phyloP scores from a whole-genome alignment of 805 yeast species.

The Tetrapisispora fleetii region DNA sequence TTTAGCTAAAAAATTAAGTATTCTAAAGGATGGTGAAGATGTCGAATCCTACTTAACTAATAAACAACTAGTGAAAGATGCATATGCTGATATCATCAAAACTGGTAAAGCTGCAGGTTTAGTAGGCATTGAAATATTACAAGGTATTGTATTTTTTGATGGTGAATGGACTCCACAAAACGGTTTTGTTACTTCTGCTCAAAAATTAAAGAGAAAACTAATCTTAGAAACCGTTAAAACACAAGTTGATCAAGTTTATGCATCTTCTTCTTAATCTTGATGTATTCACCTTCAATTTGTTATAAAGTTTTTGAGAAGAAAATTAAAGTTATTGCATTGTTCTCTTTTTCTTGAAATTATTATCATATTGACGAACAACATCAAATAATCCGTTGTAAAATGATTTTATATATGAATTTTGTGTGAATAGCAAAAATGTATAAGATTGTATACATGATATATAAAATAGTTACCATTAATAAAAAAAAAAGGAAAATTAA shows the following conservation, averaged over 20 bases:
- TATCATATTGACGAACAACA: too few species aligned
- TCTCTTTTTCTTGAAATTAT: background rate
- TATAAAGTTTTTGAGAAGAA: background rate
- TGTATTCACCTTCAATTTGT: background rate
- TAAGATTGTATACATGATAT: too few species aligned
- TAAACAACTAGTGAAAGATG: constrained; percentile 42
- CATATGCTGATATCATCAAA: constrained; percentile 48
- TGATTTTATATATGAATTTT: background rate
- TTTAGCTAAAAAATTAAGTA: constrained; percentile 47
- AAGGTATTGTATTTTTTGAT: constrained; percentile 68
- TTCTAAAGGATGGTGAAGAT: constrained; percentile 39
- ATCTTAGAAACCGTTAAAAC: constrained; percentile 62
- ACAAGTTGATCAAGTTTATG: constrained; percentile 58
- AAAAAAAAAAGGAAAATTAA: too few species aligned
- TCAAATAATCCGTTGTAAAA: background rate
- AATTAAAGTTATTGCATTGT: background rate
- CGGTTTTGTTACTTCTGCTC: constrained; percentile 91
- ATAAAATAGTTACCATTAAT: too few species aligned
- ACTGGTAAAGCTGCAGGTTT: constrained; percentile 80
- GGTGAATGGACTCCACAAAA: constrained; percentile 98
- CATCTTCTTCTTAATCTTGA: background rate
- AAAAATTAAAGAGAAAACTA: constrained; percentile 89
- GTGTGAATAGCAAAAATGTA: background rate
- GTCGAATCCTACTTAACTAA: constrained; percentile 44
- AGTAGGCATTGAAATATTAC: constrained; percentile 73